Evolutionary conservation across 148 eudicot species (phyloP).

Genomic region (Arctostaphylos glauca): DNA sequence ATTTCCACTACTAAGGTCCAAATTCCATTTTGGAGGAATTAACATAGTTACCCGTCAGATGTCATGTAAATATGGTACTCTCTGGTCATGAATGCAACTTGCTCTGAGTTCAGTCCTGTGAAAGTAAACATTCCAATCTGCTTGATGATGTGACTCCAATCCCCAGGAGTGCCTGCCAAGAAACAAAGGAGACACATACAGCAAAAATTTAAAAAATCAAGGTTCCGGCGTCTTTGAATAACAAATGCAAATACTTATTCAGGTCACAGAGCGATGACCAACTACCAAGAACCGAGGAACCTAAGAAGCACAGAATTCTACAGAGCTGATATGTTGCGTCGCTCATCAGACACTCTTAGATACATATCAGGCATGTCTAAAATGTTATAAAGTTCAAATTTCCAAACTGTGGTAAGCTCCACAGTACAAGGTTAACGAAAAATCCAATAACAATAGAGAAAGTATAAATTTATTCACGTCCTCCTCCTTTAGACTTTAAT

Average conservation of each 20-base stretch:
- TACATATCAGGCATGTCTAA: neutral
- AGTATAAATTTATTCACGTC: neutral
- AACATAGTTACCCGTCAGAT: constrained; percentile 75
- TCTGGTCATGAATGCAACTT: constrained; percentile 90
- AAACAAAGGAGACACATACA: neutral
- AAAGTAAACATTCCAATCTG: constrained; percentile 99
- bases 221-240: neutral
- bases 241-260: neutral
- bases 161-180: constrained; percentile 87
- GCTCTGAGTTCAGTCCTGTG: constrained; percentile 82
- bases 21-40: neutral
- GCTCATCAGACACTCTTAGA: neutral
- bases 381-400: neutral
- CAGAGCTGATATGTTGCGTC: neutral
- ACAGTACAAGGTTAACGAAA: neutral
- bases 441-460: neutral
- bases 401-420: neutral
- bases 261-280: neutral
- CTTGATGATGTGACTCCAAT: constrained; percentile 97
- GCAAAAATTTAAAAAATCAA: neutral
- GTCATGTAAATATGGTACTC: constrained; percentile 99
- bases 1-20: too few relatives aligned
- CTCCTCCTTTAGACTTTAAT: neutral
- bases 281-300: neutral
- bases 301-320: neutral